Evolutionary conservation across 257 asterid genomes (phyloP).

Genomic region (Verbena officinalis): DNA sequence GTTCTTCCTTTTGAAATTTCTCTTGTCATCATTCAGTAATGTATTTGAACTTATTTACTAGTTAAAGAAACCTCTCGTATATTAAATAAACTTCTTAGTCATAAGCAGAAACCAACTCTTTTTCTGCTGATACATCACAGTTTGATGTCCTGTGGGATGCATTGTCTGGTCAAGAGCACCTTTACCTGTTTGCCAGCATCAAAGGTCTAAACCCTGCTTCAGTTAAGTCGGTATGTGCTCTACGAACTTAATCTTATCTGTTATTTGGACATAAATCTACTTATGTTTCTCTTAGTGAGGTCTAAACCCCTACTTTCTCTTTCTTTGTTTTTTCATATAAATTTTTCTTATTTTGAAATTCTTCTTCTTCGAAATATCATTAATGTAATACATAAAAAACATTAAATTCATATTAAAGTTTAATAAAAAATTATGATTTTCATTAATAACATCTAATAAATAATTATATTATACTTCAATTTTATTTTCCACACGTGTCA

Average conservation of each 20-base stretch:
- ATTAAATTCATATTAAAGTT: too few species aligned
- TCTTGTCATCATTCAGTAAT: conserved; percentile 10
- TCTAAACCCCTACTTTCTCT: too few species aligned
- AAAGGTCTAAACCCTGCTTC: conserved; percentile 75
- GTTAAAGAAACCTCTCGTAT: too few species aligned
- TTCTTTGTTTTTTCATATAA: too few species aligned
- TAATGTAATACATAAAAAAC: too few species aligned
- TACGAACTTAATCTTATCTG: conserved; percentile 15
- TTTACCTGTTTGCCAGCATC: conserved; percentile 79
- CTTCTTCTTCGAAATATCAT: too few species aligned
- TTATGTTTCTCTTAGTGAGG: too few species aligned
- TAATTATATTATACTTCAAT: too few species aligned
- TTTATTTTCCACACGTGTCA: too few species aligned
- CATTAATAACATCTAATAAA: too few species aligned
- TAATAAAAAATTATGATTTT: too few species aligned
- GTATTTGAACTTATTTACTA: conserved; percentile 12
- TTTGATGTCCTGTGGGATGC: conserved; percentile 96
- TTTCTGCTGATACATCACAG: conserved; percentile 40
- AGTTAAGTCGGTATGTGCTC: conserved; percentile 50
- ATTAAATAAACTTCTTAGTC: conserved; percentile 5
- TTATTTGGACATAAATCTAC: conserved; percentile 8
- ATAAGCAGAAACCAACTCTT: conserved; percentile 26
- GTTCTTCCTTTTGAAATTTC: conserved; percentile 38
- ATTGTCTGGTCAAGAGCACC: conserved; percentile 90
- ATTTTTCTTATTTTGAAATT: too few species aligned